Evolutionary conservation across 768 basidiomycete genomes (phyloP).

Genomic region (Erythrobasidium yunnanense): DNA sequence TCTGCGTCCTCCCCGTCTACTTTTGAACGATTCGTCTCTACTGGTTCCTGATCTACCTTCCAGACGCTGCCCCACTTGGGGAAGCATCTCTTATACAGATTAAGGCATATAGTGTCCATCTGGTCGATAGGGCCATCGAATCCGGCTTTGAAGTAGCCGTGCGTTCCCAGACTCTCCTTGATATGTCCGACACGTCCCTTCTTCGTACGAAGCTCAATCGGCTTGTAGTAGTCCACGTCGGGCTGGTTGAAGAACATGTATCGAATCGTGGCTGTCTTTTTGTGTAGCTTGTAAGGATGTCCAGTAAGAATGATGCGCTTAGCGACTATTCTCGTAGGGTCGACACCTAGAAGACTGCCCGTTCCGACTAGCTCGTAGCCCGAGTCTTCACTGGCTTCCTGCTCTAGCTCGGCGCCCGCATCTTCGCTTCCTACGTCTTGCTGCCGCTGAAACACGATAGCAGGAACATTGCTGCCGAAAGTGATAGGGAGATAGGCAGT

Average conservation of each 20-base stretch:
- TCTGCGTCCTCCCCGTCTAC: neutral
- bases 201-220: slow-evolving; percentile 85
- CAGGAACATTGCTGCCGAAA: slow-evolving; percentile 56
- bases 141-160: slow-evolving; percentile 77
- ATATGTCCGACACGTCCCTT: slow-evolving; percentile 81
- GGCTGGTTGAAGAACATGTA: slow-evolving; percentile 97
- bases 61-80: slow-evolving; percentile 60
- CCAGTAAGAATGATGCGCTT: slow-evolving; percentile 93
- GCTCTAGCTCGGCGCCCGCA: slow-evolving; percentile 8
- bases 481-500: slow-evolving; percentile 79
- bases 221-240: slow-evolving; percentile 84
- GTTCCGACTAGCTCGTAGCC: slow-evolving; percentile 61
- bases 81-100: slow-evolving; percentile 84
- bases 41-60: neutral
- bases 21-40: neutral
- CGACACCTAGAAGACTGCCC: slow-evolving; percentile 75
- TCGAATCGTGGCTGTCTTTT: slow-evolving; percentile 88
- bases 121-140: slow-evolving; percentile 76
- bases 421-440: slow-evolving; percentile 7
- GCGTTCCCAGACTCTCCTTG: slow-evolving; percentile 81
- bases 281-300: slow-evolving; percentile 93
- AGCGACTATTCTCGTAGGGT: slow-evolving; percentile 79
- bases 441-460: slow-evolving; percentile 32
- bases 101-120: slow-evolving; percentile 96
- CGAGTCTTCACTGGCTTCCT: neutral